Evolutionary conservation across 176 grass and related monocot species (phyloP).

Genomic region (Hsuehochloa calcarea): DNA sequence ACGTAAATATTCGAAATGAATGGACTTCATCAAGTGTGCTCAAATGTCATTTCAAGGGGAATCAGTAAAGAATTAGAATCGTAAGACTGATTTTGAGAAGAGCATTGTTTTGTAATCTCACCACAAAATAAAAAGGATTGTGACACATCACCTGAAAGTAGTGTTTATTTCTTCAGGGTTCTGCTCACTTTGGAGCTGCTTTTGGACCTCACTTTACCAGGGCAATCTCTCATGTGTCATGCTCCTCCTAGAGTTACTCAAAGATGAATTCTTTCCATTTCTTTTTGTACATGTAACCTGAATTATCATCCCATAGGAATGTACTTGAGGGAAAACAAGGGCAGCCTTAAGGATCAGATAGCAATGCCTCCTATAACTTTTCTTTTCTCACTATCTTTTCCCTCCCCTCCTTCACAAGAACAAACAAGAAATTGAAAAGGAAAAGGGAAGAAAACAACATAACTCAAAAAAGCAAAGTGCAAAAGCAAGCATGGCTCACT

Average conservation of each 20-base stretch:
- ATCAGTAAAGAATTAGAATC: background rate
- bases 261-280: conserved; percentile 36
- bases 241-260: conserved; percentile 46
- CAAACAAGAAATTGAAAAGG: conserved; percentile 41
- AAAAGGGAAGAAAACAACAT: conserved; percentile 48
- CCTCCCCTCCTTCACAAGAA: conserved; percentile 23
- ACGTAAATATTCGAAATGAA: conserved; percentile 17
- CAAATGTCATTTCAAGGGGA: background rate
- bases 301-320: conserved; percentile 40
- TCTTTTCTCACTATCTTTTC: conserved; percentile 41
- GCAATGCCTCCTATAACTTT: conserved; percentile 41
- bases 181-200: conserved; percentile 57
- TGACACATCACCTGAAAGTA: conserved; percentile 49
- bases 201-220: conserved; percentile 52
- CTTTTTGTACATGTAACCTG: conserved; percentile 20
- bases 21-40: background rate
- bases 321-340: conserved; percentile 38
- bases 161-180: conserved; percentile 49
- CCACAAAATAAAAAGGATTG: conserved; percentile 27
- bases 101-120: background rate
- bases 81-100: background rate
- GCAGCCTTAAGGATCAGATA: conserved; percentile 58
- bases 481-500: conserved; percentile 49
- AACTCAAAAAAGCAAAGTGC: conserved; percentile 44
- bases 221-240: conserved; percentile 50